phyloP scores from a whole-genome alignment of 106 monocot genomes.

The Hemerocallis citrina region DNA sequence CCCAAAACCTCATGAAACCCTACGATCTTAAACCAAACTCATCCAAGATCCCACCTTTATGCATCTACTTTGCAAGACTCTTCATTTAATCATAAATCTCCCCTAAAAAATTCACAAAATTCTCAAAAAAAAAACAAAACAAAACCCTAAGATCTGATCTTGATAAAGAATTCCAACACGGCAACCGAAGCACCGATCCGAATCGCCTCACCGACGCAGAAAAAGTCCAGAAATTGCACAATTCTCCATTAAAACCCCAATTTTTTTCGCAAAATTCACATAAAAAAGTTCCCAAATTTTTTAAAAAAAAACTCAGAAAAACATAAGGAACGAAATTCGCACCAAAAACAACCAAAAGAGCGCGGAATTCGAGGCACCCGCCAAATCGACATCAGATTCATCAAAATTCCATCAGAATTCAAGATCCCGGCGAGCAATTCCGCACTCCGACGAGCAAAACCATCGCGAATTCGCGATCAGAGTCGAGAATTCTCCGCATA shows the following conservation, averaged over 20 bases:
- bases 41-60: conserved; percentile 2
- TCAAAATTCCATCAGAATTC: not conserved
- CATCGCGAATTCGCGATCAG: conserved; percentile 8
- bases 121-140: not conserved
- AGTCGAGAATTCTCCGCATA: not conserved
- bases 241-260: too few species aligned
- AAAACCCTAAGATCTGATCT: too few species aligned
- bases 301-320: not conserved
- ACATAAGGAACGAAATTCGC: not conserved
- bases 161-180: too few species aligned
- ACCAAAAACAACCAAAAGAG: not conserved
- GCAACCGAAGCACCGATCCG: too few species aligned
- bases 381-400: not conserved
- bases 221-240: too few species aligned
- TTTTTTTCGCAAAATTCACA: too few species aligned
- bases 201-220: too few species aligned
- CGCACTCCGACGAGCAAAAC: not conserved
- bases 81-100: too few species aligned
- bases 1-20: conserved; percentile 2
- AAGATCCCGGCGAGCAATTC: not conserved
- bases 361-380: too few species aligned
- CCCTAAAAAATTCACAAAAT: not conserved
- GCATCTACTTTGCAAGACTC: too few species aligned
- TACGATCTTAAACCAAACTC: not conserved
- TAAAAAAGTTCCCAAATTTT: not conserved